phyloP scores from a whole-genome alignment of 225 moss, liverwort and hornwort species.

The Physcomitrellopsis africana region DNA sequence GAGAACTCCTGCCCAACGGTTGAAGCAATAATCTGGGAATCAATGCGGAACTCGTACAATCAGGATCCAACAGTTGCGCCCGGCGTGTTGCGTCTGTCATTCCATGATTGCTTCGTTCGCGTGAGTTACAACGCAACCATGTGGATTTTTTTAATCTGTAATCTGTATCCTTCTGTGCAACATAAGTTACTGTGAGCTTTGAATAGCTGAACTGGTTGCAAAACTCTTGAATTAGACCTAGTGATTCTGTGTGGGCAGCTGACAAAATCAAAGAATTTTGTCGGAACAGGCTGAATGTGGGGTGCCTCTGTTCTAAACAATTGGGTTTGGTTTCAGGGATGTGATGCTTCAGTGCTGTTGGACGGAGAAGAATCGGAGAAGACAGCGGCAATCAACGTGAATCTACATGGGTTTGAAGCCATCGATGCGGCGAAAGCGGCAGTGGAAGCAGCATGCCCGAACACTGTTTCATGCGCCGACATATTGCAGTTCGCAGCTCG shows the following conservation, averaged over 20 bases:
- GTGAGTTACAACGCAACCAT: conserved; percentile 21
- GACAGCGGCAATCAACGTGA: conserved; percentile 39
- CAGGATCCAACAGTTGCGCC: conserved; percentile 46
- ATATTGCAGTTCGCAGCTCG: conserved; percentile 60
- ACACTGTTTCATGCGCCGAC: conserved; percentile 64
- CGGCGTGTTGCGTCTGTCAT: conserved; percentile 49
- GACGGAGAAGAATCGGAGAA: conserved; percentile 42
- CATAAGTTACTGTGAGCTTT: neutral
- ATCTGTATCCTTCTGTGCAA: neutral
- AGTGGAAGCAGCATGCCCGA: conserved; percentile 49
- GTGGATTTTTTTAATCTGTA: no score
- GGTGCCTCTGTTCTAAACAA: no score
- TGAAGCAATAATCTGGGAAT: conserved; percentile 34
- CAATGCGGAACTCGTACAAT: conserved; percentile 32
- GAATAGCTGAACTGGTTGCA: neutral
- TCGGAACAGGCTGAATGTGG: no score
- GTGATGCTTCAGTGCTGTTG: conserved; percentile 59
- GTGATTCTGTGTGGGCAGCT: no score
- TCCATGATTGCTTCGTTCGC: conserved; percentile 53
- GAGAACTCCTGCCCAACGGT: conserved; percentile 25
- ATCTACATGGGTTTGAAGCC: conserved; percentile 54
- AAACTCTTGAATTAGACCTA: no score
- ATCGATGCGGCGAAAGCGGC: conserved; percentile 58
- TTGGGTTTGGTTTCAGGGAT: conserved; percentile 36
- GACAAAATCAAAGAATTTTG: no score